A percentile compares a stretch with the other conserved stretches of the same genome.
Evolutionary conservation across 257 asterid species (phyloP).

Genomic region (Solanum bulbocastanum): DNA sequence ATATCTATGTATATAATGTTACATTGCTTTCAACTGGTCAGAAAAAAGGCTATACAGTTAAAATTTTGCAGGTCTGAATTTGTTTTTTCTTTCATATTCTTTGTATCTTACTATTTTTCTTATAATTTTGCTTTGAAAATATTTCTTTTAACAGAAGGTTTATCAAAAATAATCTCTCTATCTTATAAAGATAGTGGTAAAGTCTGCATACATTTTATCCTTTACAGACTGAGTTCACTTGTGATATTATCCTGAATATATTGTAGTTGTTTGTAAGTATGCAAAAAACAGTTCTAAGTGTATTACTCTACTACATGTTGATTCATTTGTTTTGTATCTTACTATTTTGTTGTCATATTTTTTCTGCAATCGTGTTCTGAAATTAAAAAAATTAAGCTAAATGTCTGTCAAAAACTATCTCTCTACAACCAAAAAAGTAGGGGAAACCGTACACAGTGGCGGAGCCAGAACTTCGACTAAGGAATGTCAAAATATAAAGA

Average conservation of each 20-base stretch:
- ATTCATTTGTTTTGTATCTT: too few relatives aligned
- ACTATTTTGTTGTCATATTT: too few relatives aligned
- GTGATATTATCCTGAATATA: not conserved
- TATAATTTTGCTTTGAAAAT: not conserved
- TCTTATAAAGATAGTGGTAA: not conserved
- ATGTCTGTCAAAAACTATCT: too few relatives aligned
- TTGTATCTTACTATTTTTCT: not conserved
- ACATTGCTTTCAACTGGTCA: not conserved
- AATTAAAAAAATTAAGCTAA: too few relatives aligned
- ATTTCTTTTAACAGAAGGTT: accelerated
- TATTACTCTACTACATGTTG: too few relatives aligned
- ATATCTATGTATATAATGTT: not conserved
- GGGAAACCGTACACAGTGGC: too few relatives aligned
- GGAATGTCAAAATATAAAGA: too few relatives aligned
- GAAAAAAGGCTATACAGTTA: not conserved
- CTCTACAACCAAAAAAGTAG: too few relatives aligned
- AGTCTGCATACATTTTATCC: not conserved
- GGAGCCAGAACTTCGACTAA: too few relatives aligned
- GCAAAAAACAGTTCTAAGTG: too few relatives aligned
- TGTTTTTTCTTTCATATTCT: not conserved
- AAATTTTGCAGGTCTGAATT: not conserved
- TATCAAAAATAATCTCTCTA: not conserved
- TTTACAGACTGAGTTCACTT: too few relatives aligned
- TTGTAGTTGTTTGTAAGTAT: not conserved
- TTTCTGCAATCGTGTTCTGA: too few relatives aligned